phyloP scores from a whole-genome alignment of 2,329 filamentous ascomycete genomes.

The Fusarium cicatricum region DNA sequence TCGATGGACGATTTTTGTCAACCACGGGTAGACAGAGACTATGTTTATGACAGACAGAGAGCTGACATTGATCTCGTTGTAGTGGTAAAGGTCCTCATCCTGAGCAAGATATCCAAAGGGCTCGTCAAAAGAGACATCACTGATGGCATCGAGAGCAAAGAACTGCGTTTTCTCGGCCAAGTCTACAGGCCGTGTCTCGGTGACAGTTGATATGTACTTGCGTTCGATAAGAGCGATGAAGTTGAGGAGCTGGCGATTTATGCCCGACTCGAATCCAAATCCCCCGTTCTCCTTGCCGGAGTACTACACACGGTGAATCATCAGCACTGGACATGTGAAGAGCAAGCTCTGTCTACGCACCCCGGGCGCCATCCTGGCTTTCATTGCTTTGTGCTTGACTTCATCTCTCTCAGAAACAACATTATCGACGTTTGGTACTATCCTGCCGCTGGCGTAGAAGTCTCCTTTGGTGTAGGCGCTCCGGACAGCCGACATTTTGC shows the following conservation, averaged over 20 bases:
- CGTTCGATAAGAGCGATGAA: constrained; percentile 56
- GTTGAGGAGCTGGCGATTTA: constrained; percentile 49
- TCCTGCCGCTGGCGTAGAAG: constrained; percentile 59
- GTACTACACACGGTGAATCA: constrained; percentile 51
- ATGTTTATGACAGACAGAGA: constrained; percentile 50
- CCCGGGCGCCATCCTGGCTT: constrained; percentile 55
- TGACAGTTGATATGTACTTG: constrained; percentile 55
- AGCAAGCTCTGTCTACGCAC: constrained; percentile 41
- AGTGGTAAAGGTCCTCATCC: constrained; percentile 57
- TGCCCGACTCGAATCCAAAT: constrained; percentile 51
- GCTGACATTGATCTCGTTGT: constrained; percentile 55
- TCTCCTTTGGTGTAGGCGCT: constrained; percentile 48
- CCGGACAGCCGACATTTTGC: constrained; percentile 49
- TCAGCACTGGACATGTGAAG: not conserved
- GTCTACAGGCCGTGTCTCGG: constrained; percentile 52
- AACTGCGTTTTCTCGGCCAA: constrained; percentile 59
- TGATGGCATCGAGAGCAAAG: constrained; percentile 63
- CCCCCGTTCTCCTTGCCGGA: constrained; percentile 58
- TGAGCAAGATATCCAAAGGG: constrained; percentile 60
- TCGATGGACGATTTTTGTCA: constrained; percentile 46
- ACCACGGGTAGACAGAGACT: constrained; percentile 48
- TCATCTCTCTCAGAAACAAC: constrained; percentile 61
- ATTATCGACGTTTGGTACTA: constrained; percentile 63
- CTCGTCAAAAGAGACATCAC: constrained; percentile 60
- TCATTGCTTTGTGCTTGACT: constrained; percentile 53